These are phyloP conservation scores for Entomortierella chlamydospora DNA, from an alignment of 192 early-diverging fungal genomes.

Conservation along the genomic window DNA sequence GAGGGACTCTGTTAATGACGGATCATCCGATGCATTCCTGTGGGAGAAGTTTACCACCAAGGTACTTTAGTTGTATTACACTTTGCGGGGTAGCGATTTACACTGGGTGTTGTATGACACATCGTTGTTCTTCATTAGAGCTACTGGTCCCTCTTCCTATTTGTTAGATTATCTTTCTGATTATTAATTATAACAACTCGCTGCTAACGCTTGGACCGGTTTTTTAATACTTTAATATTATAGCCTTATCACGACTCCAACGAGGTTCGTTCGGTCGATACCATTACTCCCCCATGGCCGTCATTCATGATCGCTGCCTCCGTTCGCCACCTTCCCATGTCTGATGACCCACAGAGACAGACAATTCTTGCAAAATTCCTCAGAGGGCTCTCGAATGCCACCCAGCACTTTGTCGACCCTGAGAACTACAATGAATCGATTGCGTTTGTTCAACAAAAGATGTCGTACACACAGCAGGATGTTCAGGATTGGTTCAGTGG, in stretches of 20 bases:
- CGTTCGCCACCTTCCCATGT: constrained; percentile 43
- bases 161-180: too few species aligned
- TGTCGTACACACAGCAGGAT: constrained; percentile 67
- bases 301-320: constrained; percentile 85
- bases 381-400: constrained; percentile 50
- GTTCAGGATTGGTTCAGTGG: constrained; percentile 75
- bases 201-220: background rate
- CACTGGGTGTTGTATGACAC: too few species aligned
- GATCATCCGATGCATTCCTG: constrained; percentile 80
- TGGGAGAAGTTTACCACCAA: constrained; percentile 97
- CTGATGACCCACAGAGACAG: constrained; percentile 20
- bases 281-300: constrained; percentile 90
- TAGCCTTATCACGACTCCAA: constrained; percentile 76
- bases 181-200: too few species aligned
- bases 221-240: background rate
- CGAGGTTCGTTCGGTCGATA: constrained; percentile 76
- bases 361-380: constrained; percentile 54
- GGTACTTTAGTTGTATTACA: constrained; percentile 8
- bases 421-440: constrained; percentile 60
- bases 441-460: constrained; percentile 59
- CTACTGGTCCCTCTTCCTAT: too few species aligned
- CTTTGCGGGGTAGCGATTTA: too few species aligned
- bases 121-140: background rate
- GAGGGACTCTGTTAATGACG: constrained; percentile 72
- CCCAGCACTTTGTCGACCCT: constrained; percentile 57